Conservation (phyloP, 306 rosid genomes). For the Malus asiatica region DNA sequence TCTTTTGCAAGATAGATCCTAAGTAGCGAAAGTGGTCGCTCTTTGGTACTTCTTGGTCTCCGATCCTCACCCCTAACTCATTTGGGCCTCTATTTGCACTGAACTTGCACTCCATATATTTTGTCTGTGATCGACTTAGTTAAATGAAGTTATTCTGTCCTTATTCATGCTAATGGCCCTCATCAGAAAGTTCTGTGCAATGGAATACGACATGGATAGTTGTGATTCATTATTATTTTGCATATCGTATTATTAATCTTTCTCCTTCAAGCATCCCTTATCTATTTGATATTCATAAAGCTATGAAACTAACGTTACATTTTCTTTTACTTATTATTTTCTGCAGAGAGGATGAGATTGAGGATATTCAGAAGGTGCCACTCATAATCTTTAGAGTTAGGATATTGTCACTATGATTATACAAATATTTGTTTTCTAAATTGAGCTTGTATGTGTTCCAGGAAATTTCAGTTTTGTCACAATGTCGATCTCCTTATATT, state of each 20-base stretch:
- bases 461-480: conserved; percentile 98
- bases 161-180: background rate
- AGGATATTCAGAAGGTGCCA: conserved; percentile 92
- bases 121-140: background rate
- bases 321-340: conserved; percentile 14
- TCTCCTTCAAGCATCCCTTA: background rate
- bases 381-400: conserved; percentile 16
- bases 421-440: conserved; percentile 21
- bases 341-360: conserved; percentile 96
- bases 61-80: too few species aligned
- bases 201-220: background rate
- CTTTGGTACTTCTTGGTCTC: too few species aligned
- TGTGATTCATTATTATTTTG: background rate
- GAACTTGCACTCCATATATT: too few species aligned
- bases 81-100: too few species aligned
- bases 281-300: conserved; percentile 18
- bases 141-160: background rate
- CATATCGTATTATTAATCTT: background rate
- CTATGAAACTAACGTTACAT: conserved; percentile 18
- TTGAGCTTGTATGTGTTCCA: conserved; percentile 51
- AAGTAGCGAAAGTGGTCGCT: too few species aligned
- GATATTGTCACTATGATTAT: conserved; percentile 8
- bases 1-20: too few species aligned
- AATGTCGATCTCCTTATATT: conserved; percentile 92
- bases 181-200: background rate